These are phyloP conservation scores for Seiridium unicorne DNA, from an alignment of 2,329 filamentous ascomycete species.

Conservation along the genomic window DNA sequence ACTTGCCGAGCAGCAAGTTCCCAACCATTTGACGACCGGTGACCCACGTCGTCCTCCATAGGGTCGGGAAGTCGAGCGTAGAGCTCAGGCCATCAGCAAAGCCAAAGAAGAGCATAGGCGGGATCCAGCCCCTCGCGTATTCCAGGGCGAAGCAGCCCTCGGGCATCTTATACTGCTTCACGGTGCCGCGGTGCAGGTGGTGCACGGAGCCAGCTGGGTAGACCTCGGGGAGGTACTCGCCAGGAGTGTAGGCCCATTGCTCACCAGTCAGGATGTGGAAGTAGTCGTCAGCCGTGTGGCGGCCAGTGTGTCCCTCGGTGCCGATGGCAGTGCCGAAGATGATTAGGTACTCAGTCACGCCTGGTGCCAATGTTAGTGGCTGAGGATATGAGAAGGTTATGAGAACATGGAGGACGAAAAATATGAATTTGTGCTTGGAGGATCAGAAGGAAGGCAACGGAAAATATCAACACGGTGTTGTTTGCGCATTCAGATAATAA, in stretches of 20 bases:
- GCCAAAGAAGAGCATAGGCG: slow-evolving; percentile 88
- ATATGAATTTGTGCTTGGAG: background rate
- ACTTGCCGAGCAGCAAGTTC: slow-evolving; percentile 70
- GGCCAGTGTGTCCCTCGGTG: slow-evolving; percentile 84
- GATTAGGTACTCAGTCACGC: slow-evolving; percentile 85
- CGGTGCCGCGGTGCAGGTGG: slow-evolving; percentile 67
- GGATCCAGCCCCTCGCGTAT: slow-evolving; percentile 87
- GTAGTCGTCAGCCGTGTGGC: slow-evolving; percentile 91
- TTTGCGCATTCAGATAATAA: slow-evolving; percentile 7
- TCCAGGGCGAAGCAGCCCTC: slow-evolving; percentile 76
- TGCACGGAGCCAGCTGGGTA: slow-evolving; percentile 70
- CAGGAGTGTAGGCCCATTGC: slow-evolving; percentile 72
- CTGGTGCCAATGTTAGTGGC: slow-evolving; percentile 28
- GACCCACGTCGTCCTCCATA: slow-evolving; percentile 75
- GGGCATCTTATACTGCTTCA: slow-evolving; percentile 84
- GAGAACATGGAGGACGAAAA: background rate
- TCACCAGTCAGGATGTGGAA: slow-evolving; percentile 84
- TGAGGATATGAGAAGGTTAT: background rate
- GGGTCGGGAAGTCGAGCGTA: slow-evolving; percentile 80
- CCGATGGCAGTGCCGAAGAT: slow-evolving; percentile 82
- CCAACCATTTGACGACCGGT: slow-evolving; percentile 74
- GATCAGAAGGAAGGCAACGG: slow-evolving; percentile 7
- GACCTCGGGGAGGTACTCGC: slow-evolving; percentile 64
- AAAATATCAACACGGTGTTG: background rate
- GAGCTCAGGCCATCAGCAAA: slow-evolving; percentile 78